A percentile compares a stretch with the other conserved stretches of the same genome.
Conservation (phyloP, 2,329 filamentous ascomycete genomes). For the Neopestalotiopsis clavispora region DNA sequence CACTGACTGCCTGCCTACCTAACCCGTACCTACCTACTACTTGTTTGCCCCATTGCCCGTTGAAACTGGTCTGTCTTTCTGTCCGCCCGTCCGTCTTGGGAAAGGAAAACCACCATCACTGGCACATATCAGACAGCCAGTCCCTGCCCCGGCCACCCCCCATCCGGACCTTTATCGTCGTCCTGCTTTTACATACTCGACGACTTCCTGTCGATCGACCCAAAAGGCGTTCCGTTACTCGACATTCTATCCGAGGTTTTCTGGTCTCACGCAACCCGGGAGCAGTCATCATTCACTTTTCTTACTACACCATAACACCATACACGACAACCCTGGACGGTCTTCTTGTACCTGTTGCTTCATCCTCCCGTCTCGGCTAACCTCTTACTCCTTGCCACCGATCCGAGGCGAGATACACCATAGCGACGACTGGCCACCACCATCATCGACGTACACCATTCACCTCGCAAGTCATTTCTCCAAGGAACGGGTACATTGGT, state of each 20-base stretch:
- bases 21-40: neutral
- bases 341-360: neutral
- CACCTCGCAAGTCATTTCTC: neutral
- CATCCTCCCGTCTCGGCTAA: neutral
- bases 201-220: neutral
- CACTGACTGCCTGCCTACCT: neutral
- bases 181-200: neutral
- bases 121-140: constrained; percentile 11
- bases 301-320: neutral
- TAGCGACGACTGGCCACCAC: neutral
- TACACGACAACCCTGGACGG: neutral
- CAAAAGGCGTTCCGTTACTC: neutral
- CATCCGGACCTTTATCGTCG: constrained; percentile 17
- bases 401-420: neutral
- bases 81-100: neutral
- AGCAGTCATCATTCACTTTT: constrained; percentile 3
- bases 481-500: neutral
- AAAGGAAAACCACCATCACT: neutral
- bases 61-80: neutral
- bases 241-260: neutral
- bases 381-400: neutral
- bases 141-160: neutral
- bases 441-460: neutral
- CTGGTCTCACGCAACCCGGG: neutral
- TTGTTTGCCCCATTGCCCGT: neutral